phyloP scores from a whole-genome alignment of 192 early-diverging fungal genomes.

The Mortierella hygrophila region DNA sequence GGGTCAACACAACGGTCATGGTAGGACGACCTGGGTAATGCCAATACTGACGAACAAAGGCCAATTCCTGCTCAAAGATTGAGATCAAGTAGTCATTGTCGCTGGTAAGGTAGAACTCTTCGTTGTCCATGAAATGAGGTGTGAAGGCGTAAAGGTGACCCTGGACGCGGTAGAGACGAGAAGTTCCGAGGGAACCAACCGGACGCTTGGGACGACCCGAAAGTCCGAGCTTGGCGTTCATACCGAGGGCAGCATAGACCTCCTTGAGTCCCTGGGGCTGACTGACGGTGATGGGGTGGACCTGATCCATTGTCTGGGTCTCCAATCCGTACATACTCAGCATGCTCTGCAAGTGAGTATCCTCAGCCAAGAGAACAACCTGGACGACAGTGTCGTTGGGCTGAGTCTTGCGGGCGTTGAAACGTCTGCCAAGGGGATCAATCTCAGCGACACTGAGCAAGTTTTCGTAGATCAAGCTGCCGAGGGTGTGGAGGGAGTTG shows the following conservation, averaged over 20 bases:
- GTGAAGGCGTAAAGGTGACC: conserved; percentile 87
- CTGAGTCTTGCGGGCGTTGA: conserved; percentile 64
- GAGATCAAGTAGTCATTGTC: conserved; percentile 89
- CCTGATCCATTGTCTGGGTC: conserved; percentile 82
- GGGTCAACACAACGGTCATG: conserved; percentile 79
- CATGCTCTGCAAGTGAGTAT: conserved; percentile 74
- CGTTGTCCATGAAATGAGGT: conserved; percentile 89
- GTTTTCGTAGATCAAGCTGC: conserved; percentile 81
- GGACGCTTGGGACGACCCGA: conserved; percentile 83
- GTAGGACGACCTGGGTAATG: conserved; percentile 81
- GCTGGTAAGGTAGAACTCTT: conserved; percentile 88
- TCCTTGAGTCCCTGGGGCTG: conserved; percentile 83
- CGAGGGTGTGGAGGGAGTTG: conserved; percentile 83
- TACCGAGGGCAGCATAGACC: conserved; percentile 79
- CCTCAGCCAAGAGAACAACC: conserved; percentile 83
- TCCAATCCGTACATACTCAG: conserved; percentile 82
- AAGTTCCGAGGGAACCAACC: conserved; percentile 83
- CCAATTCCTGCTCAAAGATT: conserved; percentile 80
- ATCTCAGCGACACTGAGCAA: conserved; percentile 82
- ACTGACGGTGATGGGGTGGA: conserved; percentile 77
- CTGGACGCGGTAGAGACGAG: conserved; percentile 85
- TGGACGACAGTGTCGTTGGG: conserved; percentile 77
- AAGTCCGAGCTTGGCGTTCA: conserved; percentile 81
- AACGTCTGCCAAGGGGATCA: conserved; percentile 85
- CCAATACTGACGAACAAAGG: conserved; percentile 83